Conservation (phyloP, 306 rosid species). For the Trifolium repens region DNA sequence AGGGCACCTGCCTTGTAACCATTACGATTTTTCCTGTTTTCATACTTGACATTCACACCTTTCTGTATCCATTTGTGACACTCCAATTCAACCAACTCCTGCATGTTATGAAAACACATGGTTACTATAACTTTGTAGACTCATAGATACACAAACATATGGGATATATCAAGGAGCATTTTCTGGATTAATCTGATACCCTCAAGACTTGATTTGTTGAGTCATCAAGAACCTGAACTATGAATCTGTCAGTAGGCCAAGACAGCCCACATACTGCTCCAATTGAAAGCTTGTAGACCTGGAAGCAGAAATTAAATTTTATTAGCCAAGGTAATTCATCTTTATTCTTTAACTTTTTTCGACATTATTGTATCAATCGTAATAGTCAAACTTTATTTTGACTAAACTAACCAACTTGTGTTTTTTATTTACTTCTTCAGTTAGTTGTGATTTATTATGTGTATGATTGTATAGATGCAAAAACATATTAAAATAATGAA, state of each 20-base stretch:
- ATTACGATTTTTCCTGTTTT: constrained; percentile 56
- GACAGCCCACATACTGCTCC: constrained; percentile 62
- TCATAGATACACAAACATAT: constrained; percentile 4
- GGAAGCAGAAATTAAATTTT: constrained; percentile 34
- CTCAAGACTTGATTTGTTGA: constrained; percentile 58
- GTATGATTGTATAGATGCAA: constrained; percentile 2
- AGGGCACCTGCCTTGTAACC: constrained; percentile 72
- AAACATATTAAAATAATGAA: constrained; percentile 17
- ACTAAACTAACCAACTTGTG: constrained; percentile 28
- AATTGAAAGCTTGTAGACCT: constrained; percentile 69
- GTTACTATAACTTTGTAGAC: constrained; percentile 15
- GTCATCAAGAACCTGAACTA: constrained; percentile 67
- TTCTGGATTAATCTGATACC: constrained; percentile 44
- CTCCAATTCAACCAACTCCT: constrained; percentile 60
- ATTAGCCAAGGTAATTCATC: constrained; percentile 36
- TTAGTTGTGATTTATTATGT: constrained; percentile 38
- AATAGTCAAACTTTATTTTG: constrained; percentile 26
- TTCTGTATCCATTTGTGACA: constrained; percentile 54
- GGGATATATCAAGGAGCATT: constrained; percentile 20
- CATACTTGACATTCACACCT: constrained; percentile 63
- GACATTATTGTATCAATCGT: constrained; percentile 15
- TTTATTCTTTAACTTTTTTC: constrained; percentile 9
- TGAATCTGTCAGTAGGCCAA: constrained; percentile 62
- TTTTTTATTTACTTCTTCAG: constrained; percentile 26
- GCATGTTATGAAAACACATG: constrained; percentile 41